Evolutionary conservation across 352 stramenopile species (phyloP).

Genomic region (Paralagenidium karlingii): DNA sequence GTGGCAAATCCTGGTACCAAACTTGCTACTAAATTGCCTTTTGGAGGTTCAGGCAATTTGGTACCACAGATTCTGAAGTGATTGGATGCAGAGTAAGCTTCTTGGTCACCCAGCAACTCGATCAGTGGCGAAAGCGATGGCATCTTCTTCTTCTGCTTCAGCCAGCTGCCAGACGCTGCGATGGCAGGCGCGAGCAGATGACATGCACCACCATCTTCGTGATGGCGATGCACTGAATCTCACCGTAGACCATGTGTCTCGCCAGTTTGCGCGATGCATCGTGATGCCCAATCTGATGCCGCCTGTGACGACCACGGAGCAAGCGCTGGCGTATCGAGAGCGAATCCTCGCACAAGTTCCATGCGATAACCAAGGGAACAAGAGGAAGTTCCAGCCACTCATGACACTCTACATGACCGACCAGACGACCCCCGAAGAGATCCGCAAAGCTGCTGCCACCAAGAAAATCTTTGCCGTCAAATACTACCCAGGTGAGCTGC

Average conservation of each 20-base stretch:
- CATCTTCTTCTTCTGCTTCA: too few relatives aligned
- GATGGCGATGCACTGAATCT: slow-evolving; percentile 81
- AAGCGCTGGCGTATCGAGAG: slow-evolving; percentile 94
- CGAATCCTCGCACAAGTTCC: slow-evolving; percentile 86
- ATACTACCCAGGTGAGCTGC: slow-evolving; percentile 87
- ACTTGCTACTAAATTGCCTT: too few relatives aligned
- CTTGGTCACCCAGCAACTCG: too few relatives aligned
- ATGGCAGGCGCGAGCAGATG: slow-evolving; percentile 73
- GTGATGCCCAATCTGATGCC: slow-evolving; percentile 99
- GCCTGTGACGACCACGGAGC: slow-evolving; percentile 90
- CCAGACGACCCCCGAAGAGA: slow-evolving; percentile 93
- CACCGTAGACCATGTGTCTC: slow-evolving; percentile 68
- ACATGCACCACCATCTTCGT: slow-evolving; percentile 97
- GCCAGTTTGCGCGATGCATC: slow-evolving; percentile 83
- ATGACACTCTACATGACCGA: slow-evolving; percentile 99
- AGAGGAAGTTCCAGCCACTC: slow-evolving; percentile 89
- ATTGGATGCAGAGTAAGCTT: too few relatives aligned
- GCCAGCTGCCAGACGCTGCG: too few relatives aligned
- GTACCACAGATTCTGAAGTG: too few relatives aligned
- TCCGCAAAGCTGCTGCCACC: slow-evolving; percentile 81
- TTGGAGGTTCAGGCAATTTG: too few relatives aligned
- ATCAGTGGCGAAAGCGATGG: too few relatives aligned
- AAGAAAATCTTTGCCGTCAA: slow-evolving; percentile 93
- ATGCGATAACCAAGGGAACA: slow-evolving; percentile 14
- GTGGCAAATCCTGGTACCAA: too few relatives aligned